Evolutionary conservation across 495 filamentous ascomycete genomes (phyloP).

Genomic region (Annulohypoxylon moriforme): DNA sequence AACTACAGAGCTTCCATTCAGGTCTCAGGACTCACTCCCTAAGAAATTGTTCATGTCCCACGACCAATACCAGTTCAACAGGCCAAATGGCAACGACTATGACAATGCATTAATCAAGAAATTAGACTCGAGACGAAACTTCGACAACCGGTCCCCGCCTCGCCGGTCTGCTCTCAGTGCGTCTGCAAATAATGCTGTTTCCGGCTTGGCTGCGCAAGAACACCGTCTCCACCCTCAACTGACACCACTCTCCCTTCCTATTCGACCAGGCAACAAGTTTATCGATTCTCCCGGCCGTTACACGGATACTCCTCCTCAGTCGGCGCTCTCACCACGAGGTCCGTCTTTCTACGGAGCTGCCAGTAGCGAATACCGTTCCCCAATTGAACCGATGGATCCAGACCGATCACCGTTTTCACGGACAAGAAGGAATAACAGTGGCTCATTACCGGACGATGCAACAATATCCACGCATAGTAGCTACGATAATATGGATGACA

Average conservation of each 20-base stretch:
- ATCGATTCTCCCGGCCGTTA: slow-evolving; percentile 58
- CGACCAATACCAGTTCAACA: slow-evolving; percentile 63
- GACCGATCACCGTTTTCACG: slow-evolving; percentile 70
- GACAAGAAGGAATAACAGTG: slow-evolving; percentile 65
- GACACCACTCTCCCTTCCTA: slow-evolving; percentile 62
- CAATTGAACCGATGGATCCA: slow-evolving; percentile 57
- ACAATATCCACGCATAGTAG: slow-evolving; percentile 54
- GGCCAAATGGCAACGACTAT: slow-evolving; percentile 73
- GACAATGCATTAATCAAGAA: slow-evolving; percentile 84
- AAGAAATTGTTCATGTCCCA: slow-evolving; percentile 59
- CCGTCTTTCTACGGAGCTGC: slow-evolving; percentile 60
- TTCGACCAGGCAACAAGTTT: slow-evolving; percentile 51
- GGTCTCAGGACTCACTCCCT: slow-evolving; percentile 48
- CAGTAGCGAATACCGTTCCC: slow-evolving; percentile 62
- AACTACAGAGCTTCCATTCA: slow-evolving; percentile 27
- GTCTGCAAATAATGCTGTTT: slow-evolving; percentile 58
- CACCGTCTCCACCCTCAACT: slow-evolving; percentile 60
- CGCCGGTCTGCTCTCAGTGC: slow-evolving; percentile 64
- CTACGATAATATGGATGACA: slow-evolving; percentile 69
- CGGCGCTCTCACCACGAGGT: slow-evolving; percentile 62
- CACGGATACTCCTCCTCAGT: slow-evolving; percentile 59
- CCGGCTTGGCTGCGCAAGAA: slow-evolving; percentile 53
- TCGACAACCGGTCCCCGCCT: slow-evolving; percentile 65
- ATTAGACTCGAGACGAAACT: slow-evolving; percentile 70
- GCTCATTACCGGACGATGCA: slow-evolving; percentile 52